Base-by-base conservation (phyloP, 495 filamentous ascomycete species). In the Tricharina praecox region DNA sequence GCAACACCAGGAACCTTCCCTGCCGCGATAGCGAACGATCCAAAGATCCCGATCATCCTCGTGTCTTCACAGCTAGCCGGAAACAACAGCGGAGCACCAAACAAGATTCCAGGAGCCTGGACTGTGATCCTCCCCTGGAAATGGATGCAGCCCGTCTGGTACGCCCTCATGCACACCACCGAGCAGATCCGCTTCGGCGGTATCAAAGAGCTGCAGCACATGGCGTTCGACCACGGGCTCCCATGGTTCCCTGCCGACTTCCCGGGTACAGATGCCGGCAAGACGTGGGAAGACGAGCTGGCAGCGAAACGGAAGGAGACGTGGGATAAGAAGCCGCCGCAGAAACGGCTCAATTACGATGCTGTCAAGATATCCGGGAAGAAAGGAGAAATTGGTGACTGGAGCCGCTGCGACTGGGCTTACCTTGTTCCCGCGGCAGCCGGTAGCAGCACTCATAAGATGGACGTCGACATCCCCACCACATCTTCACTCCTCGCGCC, bases 41-140 rank as follows among this genome's bases (percentile, higher is more conserved):
- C 84, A 3, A 64, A 71, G 3, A 90, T 97, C 30, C 92, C 90
- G 2, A 67, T 92, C 23, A 70, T 93, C 10, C 64, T 86, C 19
- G 63, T 82, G 8, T 70, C 81, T 24, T 78, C 73, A 11, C 70
- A 10, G 5, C 7, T 28, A 3, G 11, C 39, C 11, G 34, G 34
- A 7, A 37, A 37, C 16, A 37, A 37, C 8, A 18, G 9, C 9
- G 34, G 8, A 8, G 21, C 11, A 8, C 50, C 43, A 34, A 43
- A 45, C 1, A 15, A 28, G 15, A 43, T 24, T 4, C 43, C 44
- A 4, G 80, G 81, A 0, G 75, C 68, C 1, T 96, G 87, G 86
- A 92, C 81, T 0, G 54, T 97, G 1, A 69, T 96, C 24, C 67
- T 90, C 2, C 90, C 90, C 0, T 96, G 90, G 87, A 88, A 85